A percentile compares a stretch with the other conserved stretches of the same genome.
Conservation (phyloP, 2,329 filamentous ascomycete genomes). For the Xylaria sp. region DNA sequence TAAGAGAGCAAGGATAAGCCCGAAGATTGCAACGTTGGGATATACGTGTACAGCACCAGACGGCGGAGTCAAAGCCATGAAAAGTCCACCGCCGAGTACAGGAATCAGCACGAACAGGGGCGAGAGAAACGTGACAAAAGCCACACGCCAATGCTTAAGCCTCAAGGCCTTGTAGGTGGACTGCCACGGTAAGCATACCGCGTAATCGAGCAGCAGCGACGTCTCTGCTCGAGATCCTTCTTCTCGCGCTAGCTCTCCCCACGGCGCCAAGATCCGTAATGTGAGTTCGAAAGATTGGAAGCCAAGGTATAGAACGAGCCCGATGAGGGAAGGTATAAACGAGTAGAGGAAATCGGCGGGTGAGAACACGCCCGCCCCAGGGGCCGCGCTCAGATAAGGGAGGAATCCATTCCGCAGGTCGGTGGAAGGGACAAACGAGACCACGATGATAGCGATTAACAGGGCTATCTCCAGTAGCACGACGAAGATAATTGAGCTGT, state of each 20-base stretch:
- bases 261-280: conserved; percentile 75
- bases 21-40: conserved; percentile 78
- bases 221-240: conserved; percentile 71
- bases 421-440: conserved; percentile 79
- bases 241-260: conserved; percentile 68
- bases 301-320: conserved; percentile 72
- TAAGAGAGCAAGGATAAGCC: conserved; percentile 77
- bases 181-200: conserved; percentile 72
- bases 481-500: conserved; percentile 73
- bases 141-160: conserved; percentile 74
- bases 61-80: conserved; percentile 75
- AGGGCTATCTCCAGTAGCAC: conserved; percentile 69
- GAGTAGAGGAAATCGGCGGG: conserved; percentile 88
- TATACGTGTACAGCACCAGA: conserved; percentile 70
- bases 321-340: conserved; percentile 76
- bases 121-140: conserved; percentile 68
- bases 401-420: conserved; percentile 76
- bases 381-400: conserved; percentile 72
- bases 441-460: conserved; percentile 76
- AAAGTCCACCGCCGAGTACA: conserved; percentile 74
- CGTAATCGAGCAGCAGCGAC: conserved; percentile 77
- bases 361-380: conserved; percentile 76
- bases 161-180: conserved; percentile 66
- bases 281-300: conserved; percentile 75
- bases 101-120: conserved; percentile 72